phyloP scores from a whole-genome alignment of 2,329 filamentous ascomycete species.

The Clonostachys rosea region DNA sequence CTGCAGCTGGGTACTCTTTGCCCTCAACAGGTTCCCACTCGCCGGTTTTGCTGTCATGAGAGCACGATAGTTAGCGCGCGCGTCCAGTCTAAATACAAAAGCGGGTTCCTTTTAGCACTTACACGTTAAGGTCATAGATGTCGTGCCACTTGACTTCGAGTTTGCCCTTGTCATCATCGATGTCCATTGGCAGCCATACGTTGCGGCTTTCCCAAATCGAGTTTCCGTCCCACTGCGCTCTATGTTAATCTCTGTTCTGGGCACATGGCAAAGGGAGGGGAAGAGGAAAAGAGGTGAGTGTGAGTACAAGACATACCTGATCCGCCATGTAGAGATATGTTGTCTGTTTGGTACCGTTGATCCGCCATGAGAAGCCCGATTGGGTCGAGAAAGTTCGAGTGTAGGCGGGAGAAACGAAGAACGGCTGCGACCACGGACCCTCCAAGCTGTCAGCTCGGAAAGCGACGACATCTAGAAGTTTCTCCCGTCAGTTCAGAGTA shows the following conservation, averaged over 20 bases:
- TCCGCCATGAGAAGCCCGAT: conserved; percentile 41
- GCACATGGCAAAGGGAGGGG: not conserved
- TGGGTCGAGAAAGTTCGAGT: conserved; percentile 47
- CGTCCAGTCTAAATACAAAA: not conserved
- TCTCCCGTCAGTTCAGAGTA: conserved; percentile 4
- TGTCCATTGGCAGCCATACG: conserved; percentile 48
- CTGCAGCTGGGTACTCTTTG: conserved; percentile 36
- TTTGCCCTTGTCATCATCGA: conserved; percentile 43
- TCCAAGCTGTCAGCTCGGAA: conserved; percentile 42
- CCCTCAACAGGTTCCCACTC: conserved; percentile 40
- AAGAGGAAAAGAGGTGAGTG: not conserved
- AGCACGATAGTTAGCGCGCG: not conserved
- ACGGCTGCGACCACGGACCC: conserved; percentile 48
- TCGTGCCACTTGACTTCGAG: conserved; percentile 46
- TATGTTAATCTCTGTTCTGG: not conserved
- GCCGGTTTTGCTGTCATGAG: conserved; percentile 29
- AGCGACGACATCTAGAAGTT: conserved; percentile 37
- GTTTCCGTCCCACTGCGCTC: conserved; percentile 37
- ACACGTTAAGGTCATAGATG: conserved; percentile 46
- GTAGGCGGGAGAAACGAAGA: conserved; percentile 40
- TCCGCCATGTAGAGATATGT: conserved; percentile 45
- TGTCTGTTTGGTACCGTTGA: conserved; percentile 41
- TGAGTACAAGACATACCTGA: conserved; percentile 13
- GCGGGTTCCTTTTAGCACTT: conserved; percentile 13
- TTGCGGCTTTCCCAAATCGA: conserved; percentile 50